A percentile compares a stretch with the other conserved stretches of the same genome.
Evolutionary conservation across 805 yeast genomes (phyloP).

Genomic region (Sugiyamaella boreocaroliniensis): DNA sequence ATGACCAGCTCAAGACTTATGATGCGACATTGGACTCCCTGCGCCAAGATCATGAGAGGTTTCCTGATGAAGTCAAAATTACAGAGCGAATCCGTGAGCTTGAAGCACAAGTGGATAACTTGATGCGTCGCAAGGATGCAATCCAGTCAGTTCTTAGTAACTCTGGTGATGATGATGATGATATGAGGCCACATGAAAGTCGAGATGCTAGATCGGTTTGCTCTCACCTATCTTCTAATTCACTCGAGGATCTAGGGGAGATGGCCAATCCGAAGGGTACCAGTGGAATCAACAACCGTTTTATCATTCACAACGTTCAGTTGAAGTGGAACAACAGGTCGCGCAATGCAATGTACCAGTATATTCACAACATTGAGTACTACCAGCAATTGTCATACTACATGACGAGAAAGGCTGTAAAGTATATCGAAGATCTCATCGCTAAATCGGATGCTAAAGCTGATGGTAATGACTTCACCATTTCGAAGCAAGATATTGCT

Average conservation of each 20-base stretch:
- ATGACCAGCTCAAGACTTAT: conserved; percentile 27
- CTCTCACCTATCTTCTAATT: conserved; percentile 3
- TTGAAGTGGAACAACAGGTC: conserved; percentile 71
- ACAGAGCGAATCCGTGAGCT: conserved; percentile 13
- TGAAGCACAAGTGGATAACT: conserved; percentile 13
- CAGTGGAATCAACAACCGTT: conserved; percentile 52
- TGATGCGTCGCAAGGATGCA: conserved; percentile 7
- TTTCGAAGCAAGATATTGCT: conserved; percentile 10
- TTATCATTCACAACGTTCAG: conserved; percentile 63
- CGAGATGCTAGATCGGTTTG: conserved; percentile 5
- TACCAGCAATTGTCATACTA: conserved; percentile 40
- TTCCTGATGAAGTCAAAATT: conserved; percentile 19
- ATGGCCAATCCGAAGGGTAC: conserved; percentile 15
- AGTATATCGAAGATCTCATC: conserved; percentile 46
- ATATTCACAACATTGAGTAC: conserved; percentile 44
- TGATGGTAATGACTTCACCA: conserved; percentile 5
- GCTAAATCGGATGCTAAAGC: conserved; percentile 21
- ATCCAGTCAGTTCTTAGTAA: conserved; percentile 3
- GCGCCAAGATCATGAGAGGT: conserved; percentile 16
- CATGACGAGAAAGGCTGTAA: conserved; percentile 43
- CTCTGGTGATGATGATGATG: neutral
- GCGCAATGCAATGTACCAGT: conserved; percentile 57
- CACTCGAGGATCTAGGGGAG: conserved; percentile 15
- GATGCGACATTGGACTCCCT: conserved; percentile 30
- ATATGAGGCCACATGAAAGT: neutral